Percentiles rank a stretch among this genome's conserved stretches.
Evolutionary conservation across 1,139 yeast genomes (phyloP).

Genomic region (Blastobotrys serpentis): DNA sequence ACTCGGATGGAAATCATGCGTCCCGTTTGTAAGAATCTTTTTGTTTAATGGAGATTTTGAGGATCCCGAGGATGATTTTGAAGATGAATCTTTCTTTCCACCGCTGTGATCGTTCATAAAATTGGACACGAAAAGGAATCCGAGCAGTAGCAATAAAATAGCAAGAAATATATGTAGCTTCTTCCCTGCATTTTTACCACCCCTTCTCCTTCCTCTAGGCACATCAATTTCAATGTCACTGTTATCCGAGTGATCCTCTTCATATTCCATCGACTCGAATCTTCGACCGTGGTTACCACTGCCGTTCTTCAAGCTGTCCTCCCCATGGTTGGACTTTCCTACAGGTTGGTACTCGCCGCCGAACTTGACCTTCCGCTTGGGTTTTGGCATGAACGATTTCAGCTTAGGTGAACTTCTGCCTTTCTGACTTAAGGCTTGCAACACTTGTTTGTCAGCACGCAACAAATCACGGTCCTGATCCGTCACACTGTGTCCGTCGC

Average conservation of each 20-base stretch:
- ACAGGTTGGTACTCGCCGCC: slow-evolving; percentile 18
- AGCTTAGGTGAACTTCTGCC: slow-evolving; percentile 9
- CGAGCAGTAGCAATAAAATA: slow-evolving; percentile 20
- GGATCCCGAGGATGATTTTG: slow-evolving; percentile 4
- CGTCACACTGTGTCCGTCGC: slow-evolving; percentile 28
- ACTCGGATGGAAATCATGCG: slow-evolving; percentile 70
- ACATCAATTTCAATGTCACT: slow-evolving; percentile 32
- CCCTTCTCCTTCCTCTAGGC: slow-evolving; percentile 16
- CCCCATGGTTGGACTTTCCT: neutral
- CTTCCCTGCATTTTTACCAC: slow-evolving; percentile 18
- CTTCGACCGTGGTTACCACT: neutral
- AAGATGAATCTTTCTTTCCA: neutral
- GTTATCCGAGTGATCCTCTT: slow-evolving; percentile 26
- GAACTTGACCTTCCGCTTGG: slow-evolving; percentile 20
- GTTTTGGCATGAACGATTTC: slow-evolving; percentile 18
- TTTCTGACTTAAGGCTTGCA: slow-evolving; percentile 27
- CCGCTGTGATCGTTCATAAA: slow-evolving; percentile 15
- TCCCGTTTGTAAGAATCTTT: slow-evolving; percentile 58
- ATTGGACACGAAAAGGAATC: slow-evolving; percentile 23
- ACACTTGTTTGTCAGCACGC: slow-evolving; percentile 32
- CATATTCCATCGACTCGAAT: slow-evolving; percentile 16
- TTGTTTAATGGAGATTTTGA: slow-evolving; percentile 8
- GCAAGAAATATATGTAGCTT: slow-evolving; percentile 22
- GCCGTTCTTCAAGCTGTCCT: neutral
- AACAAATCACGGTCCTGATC: slow-evolving; percentile 32